Percentiles rank a stretch among this genome's conserved stretches.
Evolutionary conservation across 306 rosid species (phyloP).

Genomic region (Coriaria nepalensis): DNA sequence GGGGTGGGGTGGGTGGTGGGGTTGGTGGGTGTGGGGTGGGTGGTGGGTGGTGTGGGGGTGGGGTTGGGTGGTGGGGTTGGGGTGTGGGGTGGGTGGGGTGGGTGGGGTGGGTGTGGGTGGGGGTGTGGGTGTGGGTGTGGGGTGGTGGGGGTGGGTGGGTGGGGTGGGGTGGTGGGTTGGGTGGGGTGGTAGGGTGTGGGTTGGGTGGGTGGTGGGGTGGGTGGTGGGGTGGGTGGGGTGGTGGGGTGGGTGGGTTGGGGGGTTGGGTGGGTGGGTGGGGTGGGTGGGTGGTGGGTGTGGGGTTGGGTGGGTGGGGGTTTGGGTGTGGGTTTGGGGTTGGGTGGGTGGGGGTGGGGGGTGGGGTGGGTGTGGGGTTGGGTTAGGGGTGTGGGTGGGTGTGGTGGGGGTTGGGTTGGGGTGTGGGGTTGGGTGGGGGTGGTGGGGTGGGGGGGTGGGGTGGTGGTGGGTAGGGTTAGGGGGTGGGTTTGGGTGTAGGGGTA

Average conservation of each 20-base stretch:
- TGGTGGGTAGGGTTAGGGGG: constrained; percentile 9
- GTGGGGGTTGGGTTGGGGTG: constrained; percentile 4
- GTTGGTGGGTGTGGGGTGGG: constrained; percentile 1
- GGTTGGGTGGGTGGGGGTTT: constrained; percentile 9
- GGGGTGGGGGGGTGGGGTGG: constrained; percentile 8
- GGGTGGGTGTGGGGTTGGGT: constrained; percentile 8
- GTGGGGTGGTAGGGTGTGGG: too few species aligned
- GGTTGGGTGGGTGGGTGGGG: constrained; percentile 6
- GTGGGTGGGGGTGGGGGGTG: too few species aligned
- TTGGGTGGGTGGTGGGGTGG: too few species aligned
- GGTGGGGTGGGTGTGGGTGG: too few species aligned
- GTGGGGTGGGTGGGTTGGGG: too few species aligned
- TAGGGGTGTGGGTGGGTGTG: constrained; percentile 3
- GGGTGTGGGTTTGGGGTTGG: too few species aligned
- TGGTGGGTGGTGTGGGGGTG: neutral
- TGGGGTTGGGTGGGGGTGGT: constrained; percentile 8
- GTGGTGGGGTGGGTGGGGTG: too few species aligned
- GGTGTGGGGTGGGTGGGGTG: constrained; percentile 9
- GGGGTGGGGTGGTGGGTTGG: too few species aligned
- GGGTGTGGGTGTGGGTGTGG: too few species aligned
- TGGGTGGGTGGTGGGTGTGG: too few species aligned
- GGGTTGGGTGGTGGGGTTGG: constrained; percentile 6
- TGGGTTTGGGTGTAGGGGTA: constrained; percentile 7
- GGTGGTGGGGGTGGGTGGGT: too few species aligned
- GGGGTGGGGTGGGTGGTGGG: too few species aligned